phyloP scores from a whole-genome alignment of 441 rosid genomes.

The Eutrema salsugineum region DNA sequence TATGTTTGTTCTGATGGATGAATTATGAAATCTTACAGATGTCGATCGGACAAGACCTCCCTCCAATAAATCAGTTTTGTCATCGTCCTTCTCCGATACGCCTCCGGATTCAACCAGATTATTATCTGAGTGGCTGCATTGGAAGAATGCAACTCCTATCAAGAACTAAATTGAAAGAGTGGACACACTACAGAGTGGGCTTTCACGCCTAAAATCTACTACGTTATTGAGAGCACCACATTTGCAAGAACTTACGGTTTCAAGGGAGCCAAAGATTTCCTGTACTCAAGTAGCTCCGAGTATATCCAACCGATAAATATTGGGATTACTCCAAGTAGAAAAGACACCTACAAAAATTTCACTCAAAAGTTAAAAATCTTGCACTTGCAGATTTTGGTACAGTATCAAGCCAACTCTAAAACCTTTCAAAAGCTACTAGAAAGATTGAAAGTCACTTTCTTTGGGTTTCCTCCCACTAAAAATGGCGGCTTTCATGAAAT shows the following conservation, averaged over 20 bases:
- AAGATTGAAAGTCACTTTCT: not conserved
- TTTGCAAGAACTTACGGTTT: conserved; percentile 31
- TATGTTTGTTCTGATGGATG: conserved; percentile 65
- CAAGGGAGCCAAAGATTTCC: conserved; percentile 19
- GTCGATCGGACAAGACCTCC: conserved; percentile 82
- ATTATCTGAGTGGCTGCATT: conserved; percentile 82
- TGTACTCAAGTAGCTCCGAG: conserved; percentile 34
- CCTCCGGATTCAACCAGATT: conserved; percentile 75
- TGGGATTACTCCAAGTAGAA: conserved; percentile 31
- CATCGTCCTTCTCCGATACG: conserved; percentile 69
- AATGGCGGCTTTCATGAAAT: not conserved
- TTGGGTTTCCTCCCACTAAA: not conserved
- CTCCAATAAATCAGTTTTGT: conserved; percentile 78
- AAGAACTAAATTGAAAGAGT: not conserved
- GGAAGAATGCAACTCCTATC: conserved; percentile 5
- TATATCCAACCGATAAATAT: conserved; percentile 34
- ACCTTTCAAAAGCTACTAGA: not conserved
- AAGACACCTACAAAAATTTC: conserved; percentile 26
- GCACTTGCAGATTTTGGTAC: not conserved
- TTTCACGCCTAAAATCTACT: not conserved
- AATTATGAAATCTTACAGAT: conserved; percentile 61
- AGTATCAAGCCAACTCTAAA: not conserved
- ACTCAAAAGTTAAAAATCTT: conserved; percentile 14
- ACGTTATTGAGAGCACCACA: not conserved
- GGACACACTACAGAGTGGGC: not conserved